These are phyloP conservation scores for Sporothrix brasiliensis DNA, from an alignment of 2,329 filamentous ascomycete species.

Conservation along the genomic window DNA sequence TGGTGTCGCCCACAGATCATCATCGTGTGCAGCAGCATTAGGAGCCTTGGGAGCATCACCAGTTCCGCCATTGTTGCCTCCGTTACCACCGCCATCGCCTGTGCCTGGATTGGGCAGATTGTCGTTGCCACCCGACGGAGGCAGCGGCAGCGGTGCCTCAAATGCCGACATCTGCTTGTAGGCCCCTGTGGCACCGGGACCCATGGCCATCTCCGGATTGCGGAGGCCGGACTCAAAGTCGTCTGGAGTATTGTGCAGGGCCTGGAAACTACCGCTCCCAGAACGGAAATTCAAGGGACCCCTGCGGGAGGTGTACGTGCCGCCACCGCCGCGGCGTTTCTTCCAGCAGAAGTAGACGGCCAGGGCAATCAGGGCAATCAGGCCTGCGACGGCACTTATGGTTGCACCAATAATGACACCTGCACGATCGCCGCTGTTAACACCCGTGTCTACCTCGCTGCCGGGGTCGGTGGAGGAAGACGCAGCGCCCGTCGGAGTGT, in stretches of 20 bases:
- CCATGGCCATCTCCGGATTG: conserved; percentile 30
- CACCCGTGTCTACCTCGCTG: conserved; percentile 32
- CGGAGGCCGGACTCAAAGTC: conserved; percentile 40
- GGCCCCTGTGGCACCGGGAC: conserved; percentile 7
- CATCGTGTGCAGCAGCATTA: background rate
- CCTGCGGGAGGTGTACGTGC: background rate
- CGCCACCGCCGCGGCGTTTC: conserved; percentile 43
- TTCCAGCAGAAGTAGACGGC: conserved; percentile 49
- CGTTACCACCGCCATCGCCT: background rate
- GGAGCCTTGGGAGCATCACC: background rate
- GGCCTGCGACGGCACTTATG: conserved; percentile 54
- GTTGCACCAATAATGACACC: conserved; percentile 59
- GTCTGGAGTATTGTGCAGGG: conserved; percentile 44
- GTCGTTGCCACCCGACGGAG: conserved; percentile 36
- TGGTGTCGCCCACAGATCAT: conserved; percentile 21
- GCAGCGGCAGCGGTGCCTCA: conserved; percentile 26
- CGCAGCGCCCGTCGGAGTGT: conserved; percentile 21
- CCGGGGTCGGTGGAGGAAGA: conserved; percentile 37
- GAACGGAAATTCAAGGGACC: conserved; percentile 29
- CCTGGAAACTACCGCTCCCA: conserved; percentile 43
- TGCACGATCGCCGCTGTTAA: conserved; percentile 40
- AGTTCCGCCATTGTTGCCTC: background rate
- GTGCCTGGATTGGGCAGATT: conserved; percentile 28
- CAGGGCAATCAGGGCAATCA: conserved; percentile 50
- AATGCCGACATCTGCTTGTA: conserved; percentile 23